phyloP scores from a whole-genome alignment of 306 rosid species.

The Sesbania bispinosa region DNA sequence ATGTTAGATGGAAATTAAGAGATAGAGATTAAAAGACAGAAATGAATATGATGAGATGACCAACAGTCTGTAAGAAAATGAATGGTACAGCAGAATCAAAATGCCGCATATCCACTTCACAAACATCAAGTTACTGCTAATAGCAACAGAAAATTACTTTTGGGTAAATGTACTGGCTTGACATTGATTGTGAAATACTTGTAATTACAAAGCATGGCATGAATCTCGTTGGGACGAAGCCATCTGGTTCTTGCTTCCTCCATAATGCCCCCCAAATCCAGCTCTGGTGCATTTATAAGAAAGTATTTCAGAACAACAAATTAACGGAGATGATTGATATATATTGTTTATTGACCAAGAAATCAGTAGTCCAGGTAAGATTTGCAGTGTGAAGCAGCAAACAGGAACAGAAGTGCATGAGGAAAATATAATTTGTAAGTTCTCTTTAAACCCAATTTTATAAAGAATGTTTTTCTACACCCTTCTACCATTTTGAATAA shows the following conservation, averaged over 20 bases:
- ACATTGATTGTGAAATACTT: conserved; percentile 67
- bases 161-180: conserved; percentile 86
- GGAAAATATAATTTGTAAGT: neutral
- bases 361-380: neutral
- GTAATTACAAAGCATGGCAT: conserved; percentile 79
- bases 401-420: neutral
- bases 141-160: conserved; percentile 53
- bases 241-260: conserved; percentile 82
- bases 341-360: neutral
- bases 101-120: conserved; percentile 16
- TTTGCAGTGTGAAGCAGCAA: neutral
- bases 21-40: neutral
- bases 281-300: conserved; percentile 47
- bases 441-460: neutral
- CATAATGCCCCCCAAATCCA: conserved; percentile 61
- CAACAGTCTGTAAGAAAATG: neutral
- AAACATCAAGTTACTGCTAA: conserved; percentile 12
- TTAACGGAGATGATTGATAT: neutral
- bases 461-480: neutral
- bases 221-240: conserved; percentile 99
- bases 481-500: neutral
- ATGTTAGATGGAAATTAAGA: neutral
- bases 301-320: conserved; percentile 26
- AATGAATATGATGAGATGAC: conserved; percentile 1
- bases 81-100: conserved; percentile 3